Base-by-base conservation (phyloP, 495 filamentous ascomycete species). In the Pseudomonodictys pantanalensis region DNA sequence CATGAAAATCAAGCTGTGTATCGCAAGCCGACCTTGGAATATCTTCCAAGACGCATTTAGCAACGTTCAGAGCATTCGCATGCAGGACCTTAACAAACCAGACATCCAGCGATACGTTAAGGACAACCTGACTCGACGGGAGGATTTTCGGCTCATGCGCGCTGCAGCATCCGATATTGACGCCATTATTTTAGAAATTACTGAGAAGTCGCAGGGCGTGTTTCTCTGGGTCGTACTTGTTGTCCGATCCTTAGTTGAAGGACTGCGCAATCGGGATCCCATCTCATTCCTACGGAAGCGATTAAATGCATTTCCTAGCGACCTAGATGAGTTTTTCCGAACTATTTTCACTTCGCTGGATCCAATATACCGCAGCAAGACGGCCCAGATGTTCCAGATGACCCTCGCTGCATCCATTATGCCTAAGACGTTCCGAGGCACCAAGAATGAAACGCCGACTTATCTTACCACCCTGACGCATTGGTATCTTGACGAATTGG, bases 21-120 rank as follows among this genome's bases (percentile, higher is more conserved):
- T 80, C 1, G 76, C 79, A 22, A 82, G 80, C 55, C 72, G 80
- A 0, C 76, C 78, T 0, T 79, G 73, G 75, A 70, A 71, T 20
- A 64, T 69, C 0, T 82, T 83, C 56, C 59, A 72, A 20, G 64
- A 76, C 42, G 69, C 62, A 0, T 80, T 81, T 48, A 53, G 52
- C 0, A 1, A 52, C 9, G 26, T 38, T 30, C 12, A 10, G 9
- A 6, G 22, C 17, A 15, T 56, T 22, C 52, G 44, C 20, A 7
- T 63, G 22, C 48, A 63, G 45, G 60, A 63, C 6, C 20, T 63
- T 1, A 63, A 46, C 12, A 42, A 42, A 18, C 18, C 44, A 3
- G 60, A 63, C 30, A 63, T 63, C 1, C 4, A 52, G 35, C 30
- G 43, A 2, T 63, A 55, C 30, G 59, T 57, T 33, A 25, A 52